Evolutionary conservation across 2,329 filamentous ascomycete species (phyloP).

Genomic region (Aureobasidium sp.): DNA sequence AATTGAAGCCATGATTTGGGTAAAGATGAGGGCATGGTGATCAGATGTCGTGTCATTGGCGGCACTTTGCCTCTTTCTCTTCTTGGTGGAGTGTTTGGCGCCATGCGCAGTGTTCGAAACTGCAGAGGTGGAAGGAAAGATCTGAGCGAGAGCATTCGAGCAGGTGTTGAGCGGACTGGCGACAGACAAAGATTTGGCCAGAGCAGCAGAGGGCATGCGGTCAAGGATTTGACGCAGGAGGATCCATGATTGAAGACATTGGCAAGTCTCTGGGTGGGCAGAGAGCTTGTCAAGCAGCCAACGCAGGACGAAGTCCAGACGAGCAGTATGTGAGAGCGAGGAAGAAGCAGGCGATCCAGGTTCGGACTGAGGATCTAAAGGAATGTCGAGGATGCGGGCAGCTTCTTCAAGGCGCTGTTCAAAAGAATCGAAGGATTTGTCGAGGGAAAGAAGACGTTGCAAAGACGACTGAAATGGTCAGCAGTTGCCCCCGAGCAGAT

Average conservation of each 20-base stretch:
- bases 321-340: conserved; percentile 18
- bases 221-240: conserved; percentile 36
- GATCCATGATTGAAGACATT: conserved; percentile 43
- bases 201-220: conserved; percentile 6
- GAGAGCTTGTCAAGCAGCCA: conserved; percentile 57
- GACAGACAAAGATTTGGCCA: conserved; percentile 3
- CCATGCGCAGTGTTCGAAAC: background rate
- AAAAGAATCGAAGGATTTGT: conserved; percentile 27
- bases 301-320: conserved; percentile 57
- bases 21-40: background rate
- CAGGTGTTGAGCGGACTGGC: conserved; percentile 2
- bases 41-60: background rate
- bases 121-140: background rate
- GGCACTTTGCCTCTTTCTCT: conserved; percentile 12
- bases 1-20: background rate
- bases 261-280: conserved; percentile 32
- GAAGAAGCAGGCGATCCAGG: background rate
- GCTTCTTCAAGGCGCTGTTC: conserved; percentile 33
- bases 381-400: conserved; percentile 28
- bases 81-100: background rate
- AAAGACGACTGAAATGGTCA: conserved; percentile 17
- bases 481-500: background rate
- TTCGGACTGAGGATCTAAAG: conserved; percentile 1
- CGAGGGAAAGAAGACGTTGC: conserved; percentile 30
- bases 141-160: conserved; percentile 7